Conservation (phyloP, 2,329 filamentous ascomycete species). For the Lachnellula hyalina region DNA sequence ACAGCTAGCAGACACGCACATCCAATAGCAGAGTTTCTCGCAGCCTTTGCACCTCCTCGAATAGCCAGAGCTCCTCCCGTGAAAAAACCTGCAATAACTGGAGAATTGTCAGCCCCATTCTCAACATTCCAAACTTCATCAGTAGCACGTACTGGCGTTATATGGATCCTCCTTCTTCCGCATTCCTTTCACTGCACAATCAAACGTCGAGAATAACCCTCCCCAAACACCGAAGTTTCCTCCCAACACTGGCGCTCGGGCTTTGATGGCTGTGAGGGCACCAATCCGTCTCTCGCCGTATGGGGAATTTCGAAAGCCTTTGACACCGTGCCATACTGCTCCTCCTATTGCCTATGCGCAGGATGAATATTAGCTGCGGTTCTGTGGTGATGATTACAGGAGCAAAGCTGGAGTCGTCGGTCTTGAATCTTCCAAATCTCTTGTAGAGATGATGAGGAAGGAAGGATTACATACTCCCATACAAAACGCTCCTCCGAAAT, state of each 20-base stretch:
- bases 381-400: neutral
- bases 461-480: slow-evolving; percentile 71
- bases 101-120: slow-evolving; percentile 10
- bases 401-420: neutral
- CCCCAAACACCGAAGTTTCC: slow-evolving; percentile 99
- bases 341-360: slow-evolving; percentile 61
- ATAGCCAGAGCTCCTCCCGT: slow-evolving; percentile 89
- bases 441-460: slow-evolving; percentile 5
- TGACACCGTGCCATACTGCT: slow-evolving; percentile 94
- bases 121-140: neutral
- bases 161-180: slow-evolving; percentile 97
- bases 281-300: slow-evolving; percentile 95
- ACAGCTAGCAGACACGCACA: slow-evolving; percentile 91
- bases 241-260: slow-evolving; percentile 88
- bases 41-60: slow-evolving; percentile 84
- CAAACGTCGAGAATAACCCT: slow-evolving; percentile 90
- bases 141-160: slow-evolving; percentile 65
- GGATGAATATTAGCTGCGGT: slow-evolving; percentile 11
- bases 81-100: slow-evolving; percentile 89
- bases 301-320: slow-evolving; percentile 84
- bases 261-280: slow-evolving; percentile 94
- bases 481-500: slow-evolving; percentile 93
- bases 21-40: slow-evolving; percentile 92
- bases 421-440: neutral
- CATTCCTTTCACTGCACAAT: slow-evolving; percentile 92